Evolutionary conservation across 441 rosid species (phyloP).

Genomic region (Gossypium gossypioides): DNA sequence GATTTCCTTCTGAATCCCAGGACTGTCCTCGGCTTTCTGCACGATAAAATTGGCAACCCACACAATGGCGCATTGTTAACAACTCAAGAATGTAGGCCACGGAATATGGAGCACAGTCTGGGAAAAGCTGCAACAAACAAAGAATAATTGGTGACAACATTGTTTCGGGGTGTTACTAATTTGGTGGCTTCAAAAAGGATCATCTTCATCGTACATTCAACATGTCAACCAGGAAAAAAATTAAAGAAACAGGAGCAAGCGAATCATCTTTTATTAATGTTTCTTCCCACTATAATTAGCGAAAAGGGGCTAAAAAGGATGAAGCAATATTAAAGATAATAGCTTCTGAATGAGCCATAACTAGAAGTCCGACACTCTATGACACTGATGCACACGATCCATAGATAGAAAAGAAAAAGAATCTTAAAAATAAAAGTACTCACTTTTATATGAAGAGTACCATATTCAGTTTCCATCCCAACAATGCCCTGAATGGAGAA

Average conservation of each 20-base stretch:
- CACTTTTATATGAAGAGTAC: constrained; percentile 75
- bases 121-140: constrained; percentile 59
- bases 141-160: background rate
- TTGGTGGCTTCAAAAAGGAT: background rate
- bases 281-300: background rate
- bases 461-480: constrained; percentile 70
- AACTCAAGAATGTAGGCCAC: constrained; percentile 73
- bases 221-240: background rate
- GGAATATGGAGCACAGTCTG: constrained; percentile 84
- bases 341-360: background rate
- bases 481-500: constrained; percentile 57
- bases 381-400: background rate
- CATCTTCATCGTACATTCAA: background rate
- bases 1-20: constrained; percentile 86
- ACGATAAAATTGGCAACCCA: constrained; percentile 80
- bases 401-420: background rate
- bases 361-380: background rate
- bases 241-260: background rate
- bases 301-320: background rate
- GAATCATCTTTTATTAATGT: background rate
- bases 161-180: background rate
- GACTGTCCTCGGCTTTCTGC: constrained; percentile 64
- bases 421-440: constrained; percentile 15
- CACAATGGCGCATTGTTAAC: constrained; percentile 65
- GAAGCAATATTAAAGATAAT: background rate